These are phyloP conservation scores for Cynara cardunculus DNA, from an alignment of 129 eudicot genomes.

Conservation along the genomic window DNA sequence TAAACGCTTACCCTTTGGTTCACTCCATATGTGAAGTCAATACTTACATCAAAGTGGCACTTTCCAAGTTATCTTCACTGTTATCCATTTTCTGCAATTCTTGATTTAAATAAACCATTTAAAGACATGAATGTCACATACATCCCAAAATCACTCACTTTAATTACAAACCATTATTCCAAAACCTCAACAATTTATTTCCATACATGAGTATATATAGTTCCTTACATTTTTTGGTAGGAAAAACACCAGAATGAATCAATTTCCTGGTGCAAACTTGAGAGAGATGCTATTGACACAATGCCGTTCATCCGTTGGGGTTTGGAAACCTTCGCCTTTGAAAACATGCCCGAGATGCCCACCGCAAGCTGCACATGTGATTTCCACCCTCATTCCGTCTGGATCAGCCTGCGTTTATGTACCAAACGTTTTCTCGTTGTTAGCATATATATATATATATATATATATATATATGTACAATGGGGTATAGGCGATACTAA, in stretches of 20 bases:
- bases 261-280: constrained; percentile 59
- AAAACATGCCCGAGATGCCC: constrained; percentile 97
- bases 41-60: too few species aligned
- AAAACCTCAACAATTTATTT: background rate
- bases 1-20: too few species aligned
- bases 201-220: background rate
- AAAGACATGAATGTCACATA: background rate
- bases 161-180: background rate
- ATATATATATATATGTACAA: too few species aligned
- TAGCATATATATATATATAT: background rate
- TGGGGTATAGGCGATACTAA: background rate
- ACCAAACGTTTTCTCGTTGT: background rate
- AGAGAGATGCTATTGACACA: constrained; percentile 91
- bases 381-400: constrained; percentile 91
- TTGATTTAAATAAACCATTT: too few species aligned
- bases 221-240: background rate
- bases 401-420: constrained; percentile 61
- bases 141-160: background rate
- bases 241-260: background rate
- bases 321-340: constrained; percentile 90
- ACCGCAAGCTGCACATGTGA: constrained; percentile 94
- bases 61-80: too few species aligned
- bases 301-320: constrained; percentile 86
- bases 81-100: background rate
- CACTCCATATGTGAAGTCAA: too few species aligned